Conservation (phyloP, 352 stramenopile species). For the Pythium insidiosum region DNA sequence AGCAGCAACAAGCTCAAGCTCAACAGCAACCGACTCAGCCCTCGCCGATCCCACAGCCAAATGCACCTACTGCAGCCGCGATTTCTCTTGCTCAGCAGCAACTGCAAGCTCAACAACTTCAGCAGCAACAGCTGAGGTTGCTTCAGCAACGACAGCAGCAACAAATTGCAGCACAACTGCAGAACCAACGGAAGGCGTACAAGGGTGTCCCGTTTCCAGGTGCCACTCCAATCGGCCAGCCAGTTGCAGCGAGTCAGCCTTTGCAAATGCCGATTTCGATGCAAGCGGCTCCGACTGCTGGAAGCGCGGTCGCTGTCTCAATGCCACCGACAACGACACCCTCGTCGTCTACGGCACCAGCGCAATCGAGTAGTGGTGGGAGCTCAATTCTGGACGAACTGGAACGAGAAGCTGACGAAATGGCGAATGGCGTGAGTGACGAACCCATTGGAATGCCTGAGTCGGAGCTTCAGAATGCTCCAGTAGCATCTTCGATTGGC, state of each 20-base stretch:
- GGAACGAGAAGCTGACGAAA: constrained; percentile 80
- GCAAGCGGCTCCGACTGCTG: too few species aligned
- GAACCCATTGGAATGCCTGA: constrained; percentile 78
- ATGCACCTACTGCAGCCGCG: too few species aligned
- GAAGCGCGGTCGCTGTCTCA: too few species aligned
- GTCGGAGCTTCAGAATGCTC: constrained; percentile 50
- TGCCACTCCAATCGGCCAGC: constrained; percentile 13
- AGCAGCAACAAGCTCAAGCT: constrained; percentile 1
- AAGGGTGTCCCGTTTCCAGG: constrained; percentile 50
- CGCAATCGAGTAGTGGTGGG: too few species aligned
- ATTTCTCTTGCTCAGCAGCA: constrained; percentile 11
- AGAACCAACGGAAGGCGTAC: constrained; percentile 59
- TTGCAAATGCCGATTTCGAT: constrained; percentile 36
- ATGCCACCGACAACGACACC: constrained; percentile 7
- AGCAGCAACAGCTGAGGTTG: constrained; percentile 49
- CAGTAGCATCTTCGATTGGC: constrained; percentile 4
- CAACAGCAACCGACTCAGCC: too few species aligned
- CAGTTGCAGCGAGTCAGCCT: constrained; percentile 25
- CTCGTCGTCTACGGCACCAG: neutral
- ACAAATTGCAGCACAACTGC: constrained; percentile 64
- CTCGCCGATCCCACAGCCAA: too few species aligned
- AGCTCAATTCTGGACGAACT: constrained; percentile 84
- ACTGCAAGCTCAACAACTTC: constrained; percentile 20
- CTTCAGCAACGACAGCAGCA: constrained; percentile 60
- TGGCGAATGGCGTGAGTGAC: constrained; percentile 77